Conservation (phyloP, 257 asterid genomes). For the Solanum acaule region DNA sequence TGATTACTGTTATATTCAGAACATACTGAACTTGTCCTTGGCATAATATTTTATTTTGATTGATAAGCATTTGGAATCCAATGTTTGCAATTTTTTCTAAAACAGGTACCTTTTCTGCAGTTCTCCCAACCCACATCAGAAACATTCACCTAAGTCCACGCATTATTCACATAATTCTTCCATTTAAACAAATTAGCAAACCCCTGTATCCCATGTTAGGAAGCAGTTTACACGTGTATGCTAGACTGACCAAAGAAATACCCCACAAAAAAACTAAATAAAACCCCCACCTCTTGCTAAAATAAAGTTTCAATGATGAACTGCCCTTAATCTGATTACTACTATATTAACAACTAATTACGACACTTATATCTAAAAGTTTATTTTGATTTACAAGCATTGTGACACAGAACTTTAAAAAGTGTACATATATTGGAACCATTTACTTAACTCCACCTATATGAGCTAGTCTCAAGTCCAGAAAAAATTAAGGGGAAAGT, state of each 20-base stretch:
- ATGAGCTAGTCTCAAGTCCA: neutral
- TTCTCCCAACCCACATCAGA: neutral
- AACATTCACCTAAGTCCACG: neutral
- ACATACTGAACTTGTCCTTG: neutral
- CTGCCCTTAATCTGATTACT: neutral
- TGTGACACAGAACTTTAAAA: neutral
- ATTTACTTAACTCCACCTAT: neutral
- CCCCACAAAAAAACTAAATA: neutral
- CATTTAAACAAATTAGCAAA: neutral
- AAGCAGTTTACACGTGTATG: neutral
- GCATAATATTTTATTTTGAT: neutral
- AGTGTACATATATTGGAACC: neutral
- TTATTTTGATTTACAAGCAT: neutral
- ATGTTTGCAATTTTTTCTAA: neutral
- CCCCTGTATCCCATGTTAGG: neutral
- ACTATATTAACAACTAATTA: neutral
- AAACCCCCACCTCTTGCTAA: neutral
- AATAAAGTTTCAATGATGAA: neutral
- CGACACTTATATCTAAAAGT: neutral
- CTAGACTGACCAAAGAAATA: neutral
- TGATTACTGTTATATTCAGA: neutral
- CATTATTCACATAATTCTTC: neutral
- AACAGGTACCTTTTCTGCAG: neutral
- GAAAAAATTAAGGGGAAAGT: neutral
- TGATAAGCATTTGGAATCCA: neutral